phyloP scores from a whole-genome alignment of 257 asterid species.

The Solanum commersonii region DNA sequence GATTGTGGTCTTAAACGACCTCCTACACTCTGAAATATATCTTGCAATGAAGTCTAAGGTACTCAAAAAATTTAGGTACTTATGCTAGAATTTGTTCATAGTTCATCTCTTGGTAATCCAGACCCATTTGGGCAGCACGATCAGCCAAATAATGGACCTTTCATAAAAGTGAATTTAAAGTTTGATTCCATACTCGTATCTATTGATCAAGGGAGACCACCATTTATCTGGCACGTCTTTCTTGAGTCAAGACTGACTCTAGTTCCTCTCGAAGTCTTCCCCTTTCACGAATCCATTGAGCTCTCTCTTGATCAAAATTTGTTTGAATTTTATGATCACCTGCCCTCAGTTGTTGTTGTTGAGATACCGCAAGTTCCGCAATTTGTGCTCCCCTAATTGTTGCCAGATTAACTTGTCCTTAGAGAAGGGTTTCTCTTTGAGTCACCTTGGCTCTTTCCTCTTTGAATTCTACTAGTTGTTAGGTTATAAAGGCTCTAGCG shows the following conservation, averaged over 20 bases:
- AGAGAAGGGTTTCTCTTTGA: neutral
- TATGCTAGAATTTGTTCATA: neutral
- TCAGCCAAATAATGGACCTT: neutral
- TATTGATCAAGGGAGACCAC: neutral
- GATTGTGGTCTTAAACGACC: neutral
- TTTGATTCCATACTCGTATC: neutral
- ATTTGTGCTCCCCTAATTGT: neutral
- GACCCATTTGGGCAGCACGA: neutral
- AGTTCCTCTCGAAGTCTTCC: neutral
- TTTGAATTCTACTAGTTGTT: neutral
- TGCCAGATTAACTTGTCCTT: neutral
- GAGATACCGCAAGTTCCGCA: neutral
- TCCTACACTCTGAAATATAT: neutral
- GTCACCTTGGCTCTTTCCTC: neutral
- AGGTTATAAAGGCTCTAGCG: no score
- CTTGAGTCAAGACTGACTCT: neutral
- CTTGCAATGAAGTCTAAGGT: neutral
- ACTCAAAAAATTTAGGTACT: neutral
- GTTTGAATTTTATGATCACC: no score
- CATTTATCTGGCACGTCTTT: neutral
- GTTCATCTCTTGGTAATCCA: neutral
- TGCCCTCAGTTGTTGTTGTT: neutral
- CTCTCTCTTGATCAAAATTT: neutral
- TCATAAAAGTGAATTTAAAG: neutral
- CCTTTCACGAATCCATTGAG: neutral